Evolutionary conservation across 345 rosid genomes (phyloP), one percentile per base, ranked within the genome.

Genomic region (Euclidium syriacum): DNA sequence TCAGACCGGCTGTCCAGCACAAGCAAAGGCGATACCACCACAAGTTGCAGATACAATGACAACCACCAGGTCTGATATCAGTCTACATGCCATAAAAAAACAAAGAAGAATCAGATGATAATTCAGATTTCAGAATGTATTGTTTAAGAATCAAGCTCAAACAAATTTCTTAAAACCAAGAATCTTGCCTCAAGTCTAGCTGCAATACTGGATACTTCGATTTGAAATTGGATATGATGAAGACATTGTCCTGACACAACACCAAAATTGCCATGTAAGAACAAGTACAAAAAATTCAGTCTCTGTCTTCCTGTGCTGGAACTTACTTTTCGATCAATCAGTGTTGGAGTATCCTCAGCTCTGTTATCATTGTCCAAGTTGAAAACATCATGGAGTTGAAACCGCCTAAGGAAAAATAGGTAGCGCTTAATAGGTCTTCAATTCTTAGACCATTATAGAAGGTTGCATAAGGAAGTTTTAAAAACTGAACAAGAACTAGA

Each of bases 11-110:
- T 89, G 96, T 69, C 98, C 95, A 77, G 95, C 94, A 77, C 95
- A 92, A 54, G 96, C 96, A 79, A 92, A 92, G 32, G 96, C 98
- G 65, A 92, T 88, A 70, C 98, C 98, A 76, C 96, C 98, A 68
- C 95, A 86, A 72, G 96, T 85, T 57, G 96, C 98, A 68, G 96
- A 92, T 55, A 92, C 96, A 71, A 89, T 89, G 76, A 87, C 91
- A 73, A 92, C 85, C 52, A 89, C 98, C 74, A 86, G 73, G 82
- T 89, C 96, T 44, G 95, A 92, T 79, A 89, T 92, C 81, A 92
- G 80, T 75, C 99, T 89, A 78, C 69, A 77, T 54, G 62, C 34
- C 62, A 43, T 5, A 58, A 27, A 27, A 42, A 58, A 48, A 70
- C 22, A 42, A 51, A n/a, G n/a, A n/a, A n/a, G 49, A 12, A 23